Percentiles rank a stretch among this genome's conserved stretches.
Conservation (phyloP, 1,284 basidiomycete species). For the Ganoderma lucidum region DNA sequence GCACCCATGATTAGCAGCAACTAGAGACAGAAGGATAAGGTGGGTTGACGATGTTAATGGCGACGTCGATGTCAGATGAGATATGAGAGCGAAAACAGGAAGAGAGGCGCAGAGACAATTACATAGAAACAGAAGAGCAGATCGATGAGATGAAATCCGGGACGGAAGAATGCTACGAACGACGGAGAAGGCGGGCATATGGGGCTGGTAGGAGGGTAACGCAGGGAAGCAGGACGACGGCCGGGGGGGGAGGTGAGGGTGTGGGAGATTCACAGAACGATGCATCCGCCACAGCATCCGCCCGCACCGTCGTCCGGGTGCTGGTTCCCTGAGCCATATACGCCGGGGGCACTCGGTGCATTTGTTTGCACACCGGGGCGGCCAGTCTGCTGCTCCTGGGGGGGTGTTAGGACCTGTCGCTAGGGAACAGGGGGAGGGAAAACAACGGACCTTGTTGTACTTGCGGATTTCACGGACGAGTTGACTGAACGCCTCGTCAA, state of each 20-base stretch:
- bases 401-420: constrained; percentile 11
- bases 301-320: constrained; percentile 58
- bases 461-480: constrained; percentile 97
- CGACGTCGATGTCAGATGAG: constrained; percentile 6
- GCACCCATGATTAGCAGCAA: constrained; percentile 16
- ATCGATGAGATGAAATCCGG: constrained; percentile 33
- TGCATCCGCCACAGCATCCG: constrained; percentile 80
- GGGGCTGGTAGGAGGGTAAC: constrained; percentile 23
- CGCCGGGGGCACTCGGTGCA: constrained; percentile 53
- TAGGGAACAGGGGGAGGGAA: not conserved
- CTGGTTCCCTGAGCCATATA: constrained; percentile 55
- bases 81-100: constrained; percentile 9
- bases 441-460: constrained; percentile 83
- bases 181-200: constrained; percentile 4
- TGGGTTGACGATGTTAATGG: constrained; percentile 2
- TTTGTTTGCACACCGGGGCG: constrained; percentile 58
- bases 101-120: constrained; percentile 19
- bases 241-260: constrained; percentile 1
- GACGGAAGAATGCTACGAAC: constrained; percentile 1
- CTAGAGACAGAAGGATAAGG: constrained; percentile 20
- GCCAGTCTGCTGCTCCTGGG: constrained; percentile 68
- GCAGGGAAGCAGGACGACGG: constrained; percentile 22
- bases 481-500: constrained; percentile 98
- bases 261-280: constrained; percentile 51
- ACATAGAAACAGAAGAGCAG: constrained; percentile 33